phyloP scores from a whole-genome alignment of 306 rosid species.

The Ammopiptanthus mongolicus region DNA sequence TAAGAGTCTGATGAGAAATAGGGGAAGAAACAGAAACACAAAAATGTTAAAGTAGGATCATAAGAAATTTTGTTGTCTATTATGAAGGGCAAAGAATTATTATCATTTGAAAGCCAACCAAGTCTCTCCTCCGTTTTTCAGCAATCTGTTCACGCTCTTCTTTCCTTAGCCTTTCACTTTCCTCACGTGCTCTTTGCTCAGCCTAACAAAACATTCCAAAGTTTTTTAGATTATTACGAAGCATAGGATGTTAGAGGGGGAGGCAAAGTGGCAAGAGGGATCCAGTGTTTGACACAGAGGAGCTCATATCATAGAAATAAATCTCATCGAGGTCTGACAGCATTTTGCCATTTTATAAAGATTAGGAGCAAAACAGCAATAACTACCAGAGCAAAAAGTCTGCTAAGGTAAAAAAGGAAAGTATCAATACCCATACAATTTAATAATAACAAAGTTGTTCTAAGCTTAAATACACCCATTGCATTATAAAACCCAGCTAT shows the following conservation, averaged over 20 bases:
- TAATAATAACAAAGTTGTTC: not conserved
- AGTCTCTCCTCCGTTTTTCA: conserved; percentile 84
- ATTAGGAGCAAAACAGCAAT: not conserved
- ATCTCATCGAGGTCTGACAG: not conserved
- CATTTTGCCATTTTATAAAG: not conserved
- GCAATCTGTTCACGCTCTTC: conserved; percentile 92
- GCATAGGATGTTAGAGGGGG: not conserved
- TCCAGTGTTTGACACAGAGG: not conserved
- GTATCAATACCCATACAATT: not conserved
- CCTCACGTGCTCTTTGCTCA: conserved; percentile 97
- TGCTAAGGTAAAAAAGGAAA: not conserved
- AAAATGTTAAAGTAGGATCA: conserved; percentile 3
- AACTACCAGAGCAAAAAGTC: not conserved
- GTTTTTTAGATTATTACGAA: conserved; percentile 6
- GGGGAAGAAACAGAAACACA: not conserved
- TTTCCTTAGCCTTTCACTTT: conserved; percentile 86
- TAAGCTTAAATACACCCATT: not conserved
- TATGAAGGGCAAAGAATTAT: not conserved
- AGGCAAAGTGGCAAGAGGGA: not conserved
- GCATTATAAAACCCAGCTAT: not conserved
- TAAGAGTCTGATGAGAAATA: conserved; percentile 58
- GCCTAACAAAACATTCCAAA: conserved; percentile 48
- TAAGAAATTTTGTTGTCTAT: not conserved
- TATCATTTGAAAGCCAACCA: conserved; percentile 47
- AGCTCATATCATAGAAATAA: not conserved